Conservation (phyloP, 345 rosid species). For the Acer campestre region DNA sequence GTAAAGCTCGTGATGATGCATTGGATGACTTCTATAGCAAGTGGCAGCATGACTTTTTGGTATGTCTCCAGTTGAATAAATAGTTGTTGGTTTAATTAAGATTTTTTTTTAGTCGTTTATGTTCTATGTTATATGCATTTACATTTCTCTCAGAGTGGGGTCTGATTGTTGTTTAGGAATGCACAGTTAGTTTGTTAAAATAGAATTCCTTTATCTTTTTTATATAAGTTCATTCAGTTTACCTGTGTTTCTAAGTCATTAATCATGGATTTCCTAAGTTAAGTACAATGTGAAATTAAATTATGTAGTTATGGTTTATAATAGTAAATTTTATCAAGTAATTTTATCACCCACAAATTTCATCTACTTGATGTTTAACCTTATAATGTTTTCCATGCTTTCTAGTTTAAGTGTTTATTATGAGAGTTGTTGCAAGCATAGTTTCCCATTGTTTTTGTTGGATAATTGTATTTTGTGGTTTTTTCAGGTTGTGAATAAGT, state of each 20-base stretch:
- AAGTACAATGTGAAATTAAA: not conserved
- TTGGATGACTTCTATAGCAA: constrained; percentile 82
- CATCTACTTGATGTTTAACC: not conserved
- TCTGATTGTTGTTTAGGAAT: not conserved
- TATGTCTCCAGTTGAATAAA: constrained; percentile 29
- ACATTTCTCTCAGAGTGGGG: not conserved
- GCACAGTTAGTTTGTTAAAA: not conserved
- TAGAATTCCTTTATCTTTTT: not conserved
- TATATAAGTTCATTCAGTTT: no score
- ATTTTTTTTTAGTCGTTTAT: not conserved
- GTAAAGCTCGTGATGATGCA: constrained; percentile 73
- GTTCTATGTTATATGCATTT: not conserved
- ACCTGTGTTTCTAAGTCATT: not conserved
- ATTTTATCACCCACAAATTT: not conserved
- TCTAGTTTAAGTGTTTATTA: not conserved
- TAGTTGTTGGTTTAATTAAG: not conserved
- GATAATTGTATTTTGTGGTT: constrained; percentile 11
- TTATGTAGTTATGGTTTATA: not conserved
- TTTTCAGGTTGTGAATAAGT: constrained; percentile 87
- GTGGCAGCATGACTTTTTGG: constrained; percentile 91
- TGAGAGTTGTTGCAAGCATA: not conserved
- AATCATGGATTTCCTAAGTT: not conserved
- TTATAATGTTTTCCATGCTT: not conserved
- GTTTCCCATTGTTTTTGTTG: not conserved
- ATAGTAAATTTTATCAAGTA: not conserved